phyloP scores from a whole-genome alignment of 805 yeast genomes.

The Sugiyamaella americana region DNA sequence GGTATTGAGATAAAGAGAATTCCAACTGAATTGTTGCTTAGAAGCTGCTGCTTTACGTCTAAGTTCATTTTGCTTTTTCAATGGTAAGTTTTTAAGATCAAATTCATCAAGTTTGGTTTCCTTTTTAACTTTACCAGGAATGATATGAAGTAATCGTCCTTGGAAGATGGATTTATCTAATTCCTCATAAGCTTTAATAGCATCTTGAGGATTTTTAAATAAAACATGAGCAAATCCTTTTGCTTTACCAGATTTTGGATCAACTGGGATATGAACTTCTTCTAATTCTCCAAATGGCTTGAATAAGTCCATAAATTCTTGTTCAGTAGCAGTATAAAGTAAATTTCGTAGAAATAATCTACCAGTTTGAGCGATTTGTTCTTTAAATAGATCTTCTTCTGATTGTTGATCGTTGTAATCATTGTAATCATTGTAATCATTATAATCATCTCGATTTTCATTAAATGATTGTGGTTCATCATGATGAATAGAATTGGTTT shows the following conservation, averaged over 20 bases:
- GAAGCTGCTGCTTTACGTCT: conserved; percentile 80
- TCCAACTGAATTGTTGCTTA: conserved; percentile 89
- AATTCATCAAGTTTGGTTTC: conserved; percentile 83
- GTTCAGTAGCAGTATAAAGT: conserved; percentile 69
- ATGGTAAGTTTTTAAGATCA: conserved; percentile 82
- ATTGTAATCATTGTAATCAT: too few species aligned
- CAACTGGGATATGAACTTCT: conserved; percentile 90
- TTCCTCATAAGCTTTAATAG: conserved; percentile 63
- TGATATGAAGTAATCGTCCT: conserved; percentile 84
- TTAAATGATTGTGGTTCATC: background rate
- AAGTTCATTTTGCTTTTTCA: conserved; percentile 84
- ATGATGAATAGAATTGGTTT: too few species aligned
- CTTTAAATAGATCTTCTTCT: conserved; percentile 42
- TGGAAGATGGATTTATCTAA: conserved; percentile 88
- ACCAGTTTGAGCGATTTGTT: conserved; percentile 57
- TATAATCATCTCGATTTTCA: background rate
- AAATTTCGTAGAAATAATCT: conserved; percentile 86
- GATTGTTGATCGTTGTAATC: conserved; percentile 9
- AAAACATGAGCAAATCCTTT: conserved; percentile 89
- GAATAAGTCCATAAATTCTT: conserved; percentile 66
- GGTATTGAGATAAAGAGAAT: conserved; percentile 79
- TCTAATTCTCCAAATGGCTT: conserved; percentile 61
- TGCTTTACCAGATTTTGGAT: conserved; percentile 80
- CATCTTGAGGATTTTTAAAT: conserved; percentile 62
- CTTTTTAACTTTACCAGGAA: conserved; percentile 79